A percentile compares a stretch with the other conserved stretches of the same genome.
phyloP scores from a whole-genome alignment of 805 yeast genomes.

The Torulaspora franciscae region DNA sequence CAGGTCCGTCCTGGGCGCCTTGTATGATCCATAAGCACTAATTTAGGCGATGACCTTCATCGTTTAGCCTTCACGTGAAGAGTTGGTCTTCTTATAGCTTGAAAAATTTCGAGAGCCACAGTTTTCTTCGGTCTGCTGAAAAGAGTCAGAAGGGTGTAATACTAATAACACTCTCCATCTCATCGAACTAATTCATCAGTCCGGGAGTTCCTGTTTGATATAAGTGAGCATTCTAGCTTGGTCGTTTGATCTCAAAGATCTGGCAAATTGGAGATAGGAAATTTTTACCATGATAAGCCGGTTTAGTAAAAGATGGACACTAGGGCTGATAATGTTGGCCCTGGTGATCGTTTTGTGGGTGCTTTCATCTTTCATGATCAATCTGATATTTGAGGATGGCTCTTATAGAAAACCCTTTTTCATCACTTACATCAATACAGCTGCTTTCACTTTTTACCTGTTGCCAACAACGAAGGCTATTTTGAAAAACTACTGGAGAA shows the following conservation, averaged over 20 bases:
- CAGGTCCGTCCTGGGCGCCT: background rate
- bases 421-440: conserved; percentile 87
- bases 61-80: background rate
- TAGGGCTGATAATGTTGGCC: conserved; percentile 69
- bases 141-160: background rate
- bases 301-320: conserved; percentile 49
- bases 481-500: conserved; percentile 25
- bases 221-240: background rate
- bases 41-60: background rate
- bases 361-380: conserved; percentile 77
- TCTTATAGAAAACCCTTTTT: conserved; percentile 84
- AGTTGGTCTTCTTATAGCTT: background rate
- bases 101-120: conserved; percentile 6
- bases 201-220: background rate
- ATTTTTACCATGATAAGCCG: conserved; percentile 8
- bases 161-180: background rate
- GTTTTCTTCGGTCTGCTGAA: background rate
- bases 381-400: conserved; percentile 63
- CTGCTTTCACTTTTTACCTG: conserved; percentile 74
- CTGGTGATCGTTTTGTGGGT: conserved; percentile 89
- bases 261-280: background rate
- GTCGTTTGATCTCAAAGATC: background rate
- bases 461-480: conserved; percentile 47
- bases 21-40: background rate
- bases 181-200: background rate